Conservation (phyloP, 305 asterid species). For the Solanum hybrid region DNA sequence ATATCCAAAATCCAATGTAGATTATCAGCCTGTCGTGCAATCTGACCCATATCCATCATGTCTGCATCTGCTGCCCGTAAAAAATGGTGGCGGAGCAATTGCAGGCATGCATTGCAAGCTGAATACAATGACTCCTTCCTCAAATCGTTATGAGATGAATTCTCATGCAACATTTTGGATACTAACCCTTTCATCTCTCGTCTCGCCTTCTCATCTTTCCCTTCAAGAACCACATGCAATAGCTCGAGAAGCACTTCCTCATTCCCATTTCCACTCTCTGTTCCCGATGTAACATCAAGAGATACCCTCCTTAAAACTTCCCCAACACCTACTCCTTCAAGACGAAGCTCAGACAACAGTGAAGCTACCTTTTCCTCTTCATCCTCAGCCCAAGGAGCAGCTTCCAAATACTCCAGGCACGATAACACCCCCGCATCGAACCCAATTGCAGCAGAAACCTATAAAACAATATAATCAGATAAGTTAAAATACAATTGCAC, state of each 20-base stretch:
- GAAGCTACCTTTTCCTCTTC: slow-evolving; percentile 89
- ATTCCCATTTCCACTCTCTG: slow-evolving; percentile 33
- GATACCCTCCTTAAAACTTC: slow-evolving; percentile 89
- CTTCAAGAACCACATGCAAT: slow-evolving; percentile 76
- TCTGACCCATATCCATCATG: slow-evolving; percentile 41
- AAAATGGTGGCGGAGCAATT: slow-evolving; percentile 40
- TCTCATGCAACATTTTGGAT: slow-evolving; percentile 75
- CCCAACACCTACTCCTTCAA: slow-evolving; percentile 72
- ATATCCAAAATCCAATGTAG: slow-evolving; percentile 85
- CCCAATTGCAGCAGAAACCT: slow-evolving; percentile 94
- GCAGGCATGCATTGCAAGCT: slow-evolving; percentile 66
- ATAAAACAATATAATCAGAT: not conserved
- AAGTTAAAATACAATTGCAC: not conserved
- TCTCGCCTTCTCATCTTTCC: slow-evolving; percentile 92
- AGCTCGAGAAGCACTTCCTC: slow-evolving; percentile 77
- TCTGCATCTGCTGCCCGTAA: slow-evolving; percentile 41
- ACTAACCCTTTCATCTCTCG: slow-evolving; percentile 80
- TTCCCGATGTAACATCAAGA: slow-evolving; percentile 39
- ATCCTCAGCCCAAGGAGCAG: slow-evolving; percentile 96
- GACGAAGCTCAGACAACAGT: slow-evolving; percentile 65
- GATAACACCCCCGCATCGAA: slow-evolving; percentile 82
- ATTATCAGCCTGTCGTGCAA: slow-evolving; percentile 85
- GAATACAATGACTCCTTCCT: slow-evolving; percentile 66
- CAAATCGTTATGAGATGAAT: slow-evolving; percentile 60
- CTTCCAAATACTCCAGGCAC: slow-evolving; percentile 89